Evolutionary conservation across 148 eudicot species (phyloP).

Genomic region (Fallopia convolvulus): DNA sequence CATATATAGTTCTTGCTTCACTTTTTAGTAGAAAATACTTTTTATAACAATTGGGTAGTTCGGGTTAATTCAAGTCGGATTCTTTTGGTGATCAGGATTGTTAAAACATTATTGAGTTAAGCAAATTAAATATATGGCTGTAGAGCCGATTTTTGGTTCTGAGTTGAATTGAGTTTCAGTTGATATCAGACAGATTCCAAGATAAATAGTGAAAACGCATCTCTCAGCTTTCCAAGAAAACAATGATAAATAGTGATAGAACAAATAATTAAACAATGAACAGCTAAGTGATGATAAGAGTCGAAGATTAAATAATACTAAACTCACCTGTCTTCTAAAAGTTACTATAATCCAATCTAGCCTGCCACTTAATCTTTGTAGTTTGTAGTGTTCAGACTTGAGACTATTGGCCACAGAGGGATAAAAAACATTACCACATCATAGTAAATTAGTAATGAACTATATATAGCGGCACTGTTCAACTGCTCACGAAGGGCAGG

Average conservation of each 20-base stretch:
- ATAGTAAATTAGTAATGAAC: too few relatives aligned
- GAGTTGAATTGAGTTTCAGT: neutral
- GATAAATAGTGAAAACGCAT: neutral
- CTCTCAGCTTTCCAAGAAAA: neutral
- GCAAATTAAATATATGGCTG: neutral
- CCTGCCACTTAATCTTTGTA: neutral
- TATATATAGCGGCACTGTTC: neutral
- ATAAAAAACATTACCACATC: too few relatives aligned
- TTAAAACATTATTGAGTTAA: neutral
- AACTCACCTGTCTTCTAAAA: neutral
- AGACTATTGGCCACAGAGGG: neutral
- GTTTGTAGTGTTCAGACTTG: neutral
- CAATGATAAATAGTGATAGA: neutral
- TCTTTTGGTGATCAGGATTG: neutral
- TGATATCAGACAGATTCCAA: neutral
- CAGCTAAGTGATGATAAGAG: neutral
- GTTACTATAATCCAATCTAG: neutral
- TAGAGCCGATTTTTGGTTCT: neutral
- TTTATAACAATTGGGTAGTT: neutral
- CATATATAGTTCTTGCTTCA: too few relatives aligned
- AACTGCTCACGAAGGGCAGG: neutral
- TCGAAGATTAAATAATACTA: neutral
- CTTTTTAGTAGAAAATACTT: too few relatives aligned
- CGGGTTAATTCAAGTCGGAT: neutral
- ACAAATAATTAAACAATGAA: neutral